phyloP scores from a whole-genome alignment of 208 protist genomes.

The Balamuthia mandrillaris region DNA sequence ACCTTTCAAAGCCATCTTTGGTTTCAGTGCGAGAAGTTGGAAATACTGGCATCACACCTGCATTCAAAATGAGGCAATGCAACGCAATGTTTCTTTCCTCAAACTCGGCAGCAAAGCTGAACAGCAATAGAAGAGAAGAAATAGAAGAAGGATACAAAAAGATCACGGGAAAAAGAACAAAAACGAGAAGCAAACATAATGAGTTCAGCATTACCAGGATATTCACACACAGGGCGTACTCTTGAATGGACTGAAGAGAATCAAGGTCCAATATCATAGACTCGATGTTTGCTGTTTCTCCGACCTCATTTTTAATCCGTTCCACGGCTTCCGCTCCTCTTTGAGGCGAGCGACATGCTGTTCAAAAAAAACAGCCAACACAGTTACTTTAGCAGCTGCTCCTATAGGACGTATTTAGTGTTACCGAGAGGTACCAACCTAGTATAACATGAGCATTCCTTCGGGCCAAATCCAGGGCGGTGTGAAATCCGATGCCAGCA shows the following conservation, averaged over 20 bases:
- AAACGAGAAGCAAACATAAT: too few species aligned
- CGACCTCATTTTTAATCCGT: neutral
- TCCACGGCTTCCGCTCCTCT: neutral
- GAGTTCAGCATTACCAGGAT: too few species aligned
- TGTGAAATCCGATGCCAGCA: constrained; percentile 7
- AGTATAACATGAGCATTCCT: constrained; percentile 16
- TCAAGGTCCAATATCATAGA: neutral
- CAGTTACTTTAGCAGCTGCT: too few species aligned
- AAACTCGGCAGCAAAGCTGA: neutral
- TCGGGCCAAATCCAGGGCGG: neutral
- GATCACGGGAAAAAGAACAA: too few species aligned
- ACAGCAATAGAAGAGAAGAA: too few species aligned
- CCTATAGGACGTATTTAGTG: too few species aligned
- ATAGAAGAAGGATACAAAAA: too few species aligned
- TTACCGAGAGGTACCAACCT: too few species aligned
- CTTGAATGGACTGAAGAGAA: neutral
- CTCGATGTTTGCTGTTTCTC: neutral
- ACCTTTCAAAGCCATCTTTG: neutral
- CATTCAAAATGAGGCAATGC: neutral
- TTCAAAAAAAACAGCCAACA: neutral
- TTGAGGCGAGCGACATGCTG: neutral
- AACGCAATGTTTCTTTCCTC: neutral
- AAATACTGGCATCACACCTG: neutral
- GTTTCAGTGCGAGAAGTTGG: neutral
- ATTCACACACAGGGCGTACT: too few species aligned